Evolutionary conservation across 345 rosid genomes (phyloP).

Genomic region (Nasturtium officinale): DNA sequence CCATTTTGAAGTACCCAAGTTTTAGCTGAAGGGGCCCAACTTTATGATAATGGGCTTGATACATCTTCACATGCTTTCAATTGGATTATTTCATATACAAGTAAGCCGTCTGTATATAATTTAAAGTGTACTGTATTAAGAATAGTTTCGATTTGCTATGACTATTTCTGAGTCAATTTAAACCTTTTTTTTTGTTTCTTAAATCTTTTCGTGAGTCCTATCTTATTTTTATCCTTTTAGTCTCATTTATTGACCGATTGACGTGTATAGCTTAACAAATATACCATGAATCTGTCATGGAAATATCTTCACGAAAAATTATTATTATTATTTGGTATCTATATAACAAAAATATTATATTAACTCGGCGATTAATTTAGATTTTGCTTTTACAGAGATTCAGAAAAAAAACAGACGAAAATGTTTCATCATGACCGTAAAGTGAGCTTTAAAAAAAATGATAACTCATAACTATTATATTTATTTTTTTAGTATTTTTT

Average conservation of each 20-base stretch:
- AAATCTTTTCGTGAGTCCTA: background rate
- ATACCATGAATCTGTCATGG: background rate
- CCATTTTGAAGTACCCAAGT: no score
- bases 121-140: no score
- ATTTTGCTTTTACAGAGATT: background rate
- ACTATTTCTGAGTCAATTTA: no score
- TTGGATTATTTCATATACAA: no score
- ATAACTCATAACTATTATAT: background rate
- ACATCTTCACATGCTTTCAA: no score
- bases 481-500: background rate
- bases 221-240: background rate
- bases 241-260: background rate
- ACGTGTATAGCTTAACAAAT: slow-evolving; percentile 25
- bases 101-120: no score
- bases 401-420: background rate
- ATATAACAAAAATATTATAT: background rate
- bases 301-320: background rate
- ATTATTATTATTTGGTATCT: background rate
- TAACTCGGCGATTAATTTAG: background rate
- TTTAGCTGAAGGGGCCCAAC: no score
- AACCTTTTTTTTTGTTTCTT: background rate
- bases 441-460: background rate
- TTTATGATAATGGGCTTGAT: no score
- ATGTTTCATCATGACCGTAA: background rate
- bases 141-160: no score